Evolutionary conservation across 306 rosid genomes (phyloP).

Genomic region (Gastrolobium bilobum): DNA sequence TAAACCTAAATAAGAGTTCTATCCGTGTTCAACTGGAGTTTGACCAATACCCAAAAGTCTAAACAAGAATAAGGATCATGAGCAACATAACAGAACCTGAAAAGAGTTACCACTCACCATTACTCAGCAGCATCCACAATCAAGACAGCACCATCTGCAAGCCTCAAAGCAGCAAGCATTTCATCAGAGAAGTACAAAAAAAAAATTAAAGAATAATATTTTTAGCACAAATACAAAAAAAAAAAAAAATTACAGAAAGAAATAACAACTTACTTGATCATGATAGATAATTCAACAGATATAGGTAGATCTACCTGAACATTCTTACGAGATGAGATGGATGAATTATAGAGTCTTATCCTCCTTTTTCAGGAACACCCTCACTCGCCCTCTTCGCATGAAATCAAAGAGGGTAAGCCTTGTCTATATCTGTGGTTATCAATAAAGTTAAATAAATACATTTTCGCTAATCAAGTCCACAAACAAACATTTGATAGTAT

Average conservation of each 20-base stretch:
- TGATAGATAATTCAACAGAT: no score
- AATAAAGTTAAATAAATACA: slow-evolving; percentile 7
- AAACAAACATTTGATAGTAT: neutral
- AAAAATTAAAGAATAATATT: no score
- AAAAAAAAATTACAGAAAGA: no score
- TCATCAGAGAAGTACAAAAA: slow-evolving; percentile 98
- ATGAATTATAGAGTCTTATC: slow-evolving; percentile 73
- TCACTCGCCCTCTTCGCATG: slow-evolving; percentile 79
- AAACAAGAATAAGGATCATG: neutral
- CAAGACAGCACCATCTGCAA: slow-evolving; percentile 92
- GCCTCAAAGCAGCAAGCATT: slow-evolving; percentile 96
- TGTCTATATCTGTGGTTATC: slow-evolving; percentile 60
- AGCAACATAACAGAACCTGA: no score
- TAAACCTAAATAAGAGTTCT: no score
- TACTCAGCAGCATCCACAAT: slow-evolving; percentile 98
- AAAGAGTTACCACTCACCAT: slow-evolving; percentile 81
- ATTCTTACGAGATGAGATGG: slow-evolving; percentile 69
- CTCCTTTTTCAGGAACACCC: slow-evolving; percentile 73
- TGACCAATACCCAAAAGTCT: neutral
- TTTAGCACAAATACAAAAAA: no score
- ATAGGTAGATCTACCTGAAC: no score
- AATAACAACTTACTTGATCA: no score
- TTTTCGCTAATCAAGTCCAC: neutral
- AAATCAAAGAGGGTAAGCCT: slow-evolving; percentile 81
- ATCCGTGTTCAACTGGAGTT: slow-evolving; percentile 16